Conservation (phyloP, 768 basidiomycete genomes). For the Rhizopogon roseolus region DNA sequence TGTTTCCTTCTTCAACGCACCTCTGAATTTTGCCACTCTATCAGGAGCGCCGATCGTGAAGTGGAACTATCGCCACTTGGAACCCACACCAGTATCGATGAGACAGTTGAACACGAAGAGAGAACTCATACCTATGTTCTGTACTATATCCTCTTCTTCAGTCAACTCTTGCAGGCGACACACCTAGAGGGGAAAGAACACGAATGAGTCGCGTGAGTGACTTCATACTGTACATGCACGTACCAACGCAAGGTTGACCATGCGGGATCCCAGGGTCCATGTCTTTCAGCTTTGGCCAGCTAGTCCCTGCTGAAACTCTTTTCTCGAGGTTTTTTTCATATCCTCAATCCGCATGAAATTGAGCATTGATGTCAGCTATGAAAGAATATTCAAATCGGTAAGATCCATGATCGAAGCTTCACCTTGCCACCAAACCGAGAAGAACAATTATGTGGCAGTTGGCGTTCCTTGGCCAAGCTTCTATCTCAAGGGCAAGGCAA, state of each 20-base stretch:
- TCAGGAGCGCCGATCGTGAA: slow-evolving; percentile 70
- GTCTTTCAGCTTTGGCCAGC: slow-evolving; percentile 50
- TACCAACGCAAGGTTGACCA: slow-evolving; percentile 66
- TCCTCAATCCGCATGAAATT: slow-evolving; percentile 37
- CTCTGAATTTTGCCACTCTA: slow-evolving; percentile 61
- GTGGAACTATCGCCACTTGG: slow-evolving; percentile 56
- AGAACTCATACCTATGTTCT: slow-evolving; percentile 43
- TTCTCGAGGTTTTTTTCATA: slow-evolving; percentile 54
- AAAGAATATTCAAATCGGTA: slow-evolving; percentile 33
- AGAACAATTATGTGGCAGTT: too few relatives aligned
- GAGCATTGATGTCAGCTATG: not conserved
- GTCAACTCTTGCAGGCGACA: slow-evolving; percentile 63
- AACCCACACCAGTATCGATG: slow-evolving; percentile 23
- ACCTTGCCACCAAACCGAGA: too few relatives aligned
- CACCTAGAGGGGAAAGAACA: slow-evolving; percentile 34
- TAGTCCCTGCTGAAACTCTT: slow-evolving; percentile 44
- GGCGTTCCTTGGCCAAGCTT: too few relatives aligned
- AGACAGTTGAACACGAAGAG: not conserved
- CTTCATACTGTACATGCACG: slow-evolving; percentile 1
- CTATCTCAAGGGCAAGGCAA: too few relatives aligned
- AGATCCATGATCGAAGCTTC: slow-evolving; percentile 31
- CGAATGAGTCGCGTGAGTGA: not conserved
- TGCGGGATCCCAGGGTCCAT: slow-evolving; percentile 40
- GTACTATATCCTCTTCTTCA: slow-evolving; percentile 47
- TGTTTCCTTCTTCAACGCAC: slow-evolving; percentile 38